These are phyloP conservation scores for Pinus albicaulis DNA, from an alignment of 75 land plant genomes.

Conservation along the genomic window DNA sequence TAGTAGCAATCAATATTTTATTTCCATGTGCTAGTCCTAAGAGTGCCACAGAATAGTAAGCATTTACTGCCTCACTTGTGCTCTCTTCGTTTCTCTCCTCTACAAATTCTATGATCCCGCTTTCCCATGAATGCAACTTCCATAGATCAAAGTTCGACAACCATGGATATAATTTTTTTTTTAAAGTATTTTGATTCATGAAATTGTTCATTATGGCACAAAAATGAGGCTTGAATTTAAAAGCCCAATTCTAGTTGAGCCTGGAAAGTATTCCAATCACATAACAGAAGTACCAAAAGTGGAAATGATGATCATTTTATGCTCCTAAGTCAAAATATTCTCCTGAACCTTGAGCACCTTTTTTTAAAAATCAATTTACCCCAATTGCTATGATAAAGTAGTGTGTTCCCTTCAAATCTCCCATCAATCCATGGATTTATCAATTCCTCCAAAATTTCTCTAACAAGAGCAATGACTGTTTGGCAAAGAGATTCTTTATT, in stretches of 20 bases:
- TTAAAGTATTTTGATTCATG: slow-evolving; percentile 42
- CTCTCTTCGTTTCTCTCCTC: slow-evolving; percentile 98
- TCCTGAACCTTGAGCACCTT: slow-evolving; percentile 42
- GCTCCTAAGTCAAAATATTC: slow-evolving; percentile 91
- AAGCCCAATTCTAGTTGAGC: slow-evolving; percentile 76
- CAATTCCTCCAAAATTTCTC: slow-evolving; percentile 42
- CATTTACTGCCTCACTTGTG: slow-evolving; percentile 88
- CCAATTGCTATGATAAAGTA: slow-evolving; percentile 77
- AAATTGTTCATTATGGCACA: slow-evolving; percentile 78
- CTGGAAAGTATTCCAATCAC: slow-evolving; percentile 80
- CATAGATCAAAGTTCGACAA: slow-evolving; percentile 81
- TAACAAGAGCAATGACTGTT: slow-evolving; percentile 35
- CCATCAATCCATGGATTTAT: slow-evolving; percentile 95
- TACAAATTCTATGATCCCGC: slow-evolving; percentile 79
- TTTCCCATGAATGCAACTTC: slow-evolving; percentile 97
- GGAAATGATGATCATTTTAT: slow-evolving; percentile 90
- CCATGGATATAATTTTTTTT: slow-evolving; percentile 42
- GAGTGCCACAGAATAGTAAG: slow-evolving; percentile 86
- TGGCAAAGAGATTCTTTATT: slow-evolving; percentile 65
- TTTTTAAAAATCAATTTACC: slow-evolving; percentile 85
- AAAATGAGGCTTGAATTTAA: slow-evolving; percentile 59
- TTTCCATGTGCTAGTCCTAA: slow-evolving; percentile 75
- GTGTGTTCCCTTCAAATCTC: slow-evolving; percentile 54
- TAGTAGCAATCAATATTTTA: slow-evolving; percentile 43
- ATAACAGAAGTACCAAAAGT: slow-evolving; percentile 88